These are phyloP conservation scores for Gnomoniopsis sp. DNA, from an alignment of 2,329 filamentous ascomycete species.

Conservation along the genomic window DNA sequence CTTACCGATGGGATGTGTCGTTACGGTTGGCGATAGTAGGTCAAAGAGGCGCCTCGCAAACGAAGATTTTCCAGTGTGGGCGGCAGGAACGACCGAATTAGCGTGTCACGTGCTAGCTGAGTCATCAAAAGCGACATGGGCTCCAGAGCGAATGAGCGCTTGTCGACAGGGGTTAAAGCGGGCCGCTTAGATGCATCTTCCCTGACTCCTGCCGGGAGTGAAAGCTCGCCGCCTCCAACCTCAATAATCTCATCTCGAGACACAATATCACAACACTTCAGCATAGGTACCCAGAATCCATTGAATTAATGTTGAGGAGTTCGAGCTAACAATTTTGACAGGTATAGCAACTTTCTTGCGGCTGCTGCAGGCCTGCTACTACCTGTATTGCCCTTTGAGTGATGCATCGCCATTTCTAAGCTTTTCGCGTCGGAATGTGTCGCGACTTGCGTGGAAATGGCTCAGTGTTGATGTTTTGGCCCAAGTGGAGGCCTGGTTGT, in stretches of 20 bases:
- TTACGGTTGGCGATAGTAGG: conserved; percentile 9
- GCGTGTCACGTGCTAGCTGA: too few relatives aligned
- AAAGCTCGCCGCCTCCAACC: neutral
- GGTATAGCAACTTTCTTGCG: neutral
- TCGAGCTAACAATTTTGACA: conserved; percentile 9
- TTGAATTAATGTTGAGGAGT: neutral
- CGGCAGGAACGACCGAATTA: neutral
- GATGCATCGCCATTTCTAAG: conserved; percentile 4
- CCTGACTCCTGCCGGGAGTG: neutral
- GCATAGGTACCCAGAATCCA: neutral
- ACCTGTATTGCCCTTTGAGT: neutral
- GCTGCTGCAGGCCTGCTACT: neutral
- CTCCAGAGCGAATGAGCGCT: too few relatives aligned
- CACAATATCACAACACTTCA: neutral
- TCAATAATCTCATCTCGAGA: neutral
- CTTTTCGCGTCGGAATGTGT: neutral
- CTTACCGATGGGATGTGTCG: conserved; percentile 18
- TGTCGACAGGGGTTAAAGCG: neutral
- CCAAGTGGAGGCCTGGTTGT: conserved; percentile 7
- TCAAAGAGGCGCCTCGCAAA: neutral
- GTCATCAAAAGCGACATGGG: too few relatives aligned
- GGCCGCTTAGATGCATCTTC: neutral
- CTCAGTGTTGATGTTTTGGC: conserved; percentile 8
- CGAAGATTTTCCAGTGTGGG: conserved; percentile 6
- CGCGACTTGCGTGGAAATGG: neutral